Base-by-base conservation (phyloP, 1,284 basidiomycete species). In the Ceratorhiza oryzae-sativae region DNA sequence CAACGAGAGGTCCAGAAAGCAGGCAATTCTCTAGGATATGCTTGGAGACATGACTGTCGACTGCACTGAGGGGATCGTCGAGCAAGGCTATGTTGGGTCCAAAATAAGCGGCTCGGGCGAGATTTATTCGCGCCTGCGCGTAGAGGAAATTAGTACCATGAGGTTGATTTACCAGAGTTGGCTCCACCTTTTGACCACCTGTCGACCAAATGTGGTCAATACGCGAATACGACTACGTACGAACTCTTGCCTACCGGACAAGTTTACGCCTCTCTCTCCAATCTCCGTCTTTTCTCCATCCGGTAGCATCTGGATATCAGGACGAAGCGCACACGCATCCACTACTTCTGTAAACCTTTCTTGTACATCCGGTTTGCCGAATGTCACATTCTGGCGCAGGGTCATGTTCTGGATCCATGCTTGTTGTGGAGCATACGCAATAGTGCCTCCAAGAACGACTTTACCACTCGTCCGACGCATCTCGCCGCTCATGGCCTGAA, bases 41-140 rank as follows among this genome's bases (percentile, higher is more conserved):
- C 77, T 86, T 87, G 27, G 88, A 88, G 4, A 89, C 88, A 75
- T 88, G 85, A 0, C 63, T 68, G 77, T 94, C 91, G 1, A 94
- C 88, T 4, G 90, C 90, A 49, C 87, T 88, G 27, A 92, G 82
- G 2, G 88, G 86, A 76, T 91, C 89, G 75, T 91, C 89, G 46
- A 92, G 81, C 23, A 91, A 81, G 3, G 79, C 75, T 30, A 80
- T 76, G 18, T 78, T 76, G 25, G 76, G 67, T 20, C 73, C 74
- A 39, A 60, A 63, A 49, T 78, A 78, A 12, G 76, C 53, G 13
- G 74, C 76, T 13, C 77, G 68, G 30, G 77, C 77, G 25, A 78
- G 65, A 51, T 71, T 72, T 15, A 76, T 63, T n/a, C 75, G 62
- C 23, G 74, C 72, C 71, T 65, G 41, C 3, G 12, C 5, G 39